Evolutionary conservation across 1,139 yeast genomes (phyloP), one percentile per base, ranked within the genome.

Genomic region (Casaregolazyma lundiana): DNA sequence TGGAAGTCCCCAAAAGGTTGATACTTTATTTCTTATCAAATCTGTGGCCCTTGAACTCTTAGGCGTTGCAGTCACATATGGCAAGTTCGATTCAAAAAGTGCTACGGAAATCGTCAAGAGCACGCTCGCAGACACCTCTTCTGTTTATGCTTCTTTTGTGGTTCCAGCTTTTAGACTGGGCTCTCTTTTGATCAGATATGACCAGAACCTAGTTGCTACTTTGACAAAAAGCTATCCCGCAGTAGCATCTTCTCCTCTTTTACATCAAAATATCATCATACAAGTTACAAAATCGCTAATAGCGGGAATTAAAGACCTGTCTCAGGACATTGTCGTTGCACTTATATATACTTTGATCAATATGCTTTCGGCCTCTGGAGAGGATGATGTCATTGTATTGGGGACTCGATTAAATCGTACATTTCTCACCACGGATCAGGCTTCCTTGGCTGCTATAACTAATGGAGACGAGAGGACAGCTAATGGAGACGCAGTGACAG

Each of bases 251-350:
- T 69, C 74, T 51, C 78, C 80, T 2, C 35, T 46, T 5, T 54
- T 61, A 17, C 29, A 44, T 6, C 44, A 56, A 6, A 53, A 50
- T 5, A 45, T 53, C 29, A 57, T 56, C 8, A 55, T 64, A 53
- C 58, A 62, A 3, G 62, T 73, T 3, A 69, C 79, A 1, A 56
- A 59, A 38, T 60, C 64, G 11, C 67, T 76, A 40, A 72, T 77
- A 1, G 52, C 63, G 36, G 78, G 78, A 1, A 60, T 77, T 46
- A 66, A 65, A 43, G 68, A 73, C 2, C 62, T 74, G 34, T 72
- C 85, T 19, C 94, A 88, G 60, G 97, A 89, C 63, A 80, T 87
- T 0, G 81, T 85, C 16, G 87, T 89, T 9, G 84, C 96, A n/a
- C 78, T 92, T 1, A 81, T 92, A 47, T 92, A 92, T 63, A 83